These are phyloP conservation scores for Coffea humblotiana DNA, from an alignment of 305 asterid genomes.

Conservation along the genomic window DNA sequence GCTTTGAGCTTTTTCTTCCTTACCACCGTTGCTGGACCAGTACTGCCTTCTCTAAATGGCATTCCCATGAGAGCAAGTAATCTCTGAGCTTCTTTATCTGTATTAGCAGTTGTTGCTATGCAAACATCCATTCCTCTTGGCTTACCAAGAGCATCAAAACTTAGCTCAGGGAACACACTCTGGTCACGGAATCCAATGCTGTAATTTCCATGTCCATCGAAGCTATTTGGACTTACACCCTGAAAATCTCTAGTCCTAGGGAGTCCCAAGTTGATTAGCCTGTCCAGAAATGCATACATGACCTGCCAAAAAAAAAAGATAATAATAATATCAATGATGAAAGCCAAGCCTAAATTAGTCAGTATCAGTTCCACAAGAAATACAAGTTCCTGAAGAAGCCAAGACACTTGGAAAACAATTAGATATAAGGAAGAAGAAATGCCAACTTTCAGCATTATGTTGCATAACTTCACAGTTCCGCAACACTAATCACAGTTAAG, in stretches of 20 bases:
- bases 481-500: not conserved
- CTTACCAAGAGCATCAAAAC: slow-evolving; percentile 68
- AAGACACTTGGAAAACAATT: not conserved
- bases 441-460: not conserved
- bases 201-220: slow-evolving; percentile 92
- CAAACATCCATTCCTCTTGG: slow-evolving; percentile 97
- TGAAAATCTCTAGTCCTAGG: slow-evolving; percentile 92
- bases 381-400: not conserved
- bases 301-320: slow-evolving; percentile 42
- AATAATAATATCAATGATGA: slow-evolving; percentile 8
- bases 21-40: slow-evolving; percentile 31
- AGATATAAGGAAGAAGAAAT: not conserved
- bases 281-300: slow-evolving; percentile 87
- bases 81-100: slow-evolving; percentile 77
- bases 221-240: slow-evolving; percentile 84
- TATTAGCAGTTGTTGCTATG: slow-evolving; percentile 74
- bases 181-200: slow-evolving; percentile 81
- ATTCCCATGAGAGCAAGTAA: slow-evolving; percentile 90
- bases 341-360: not conserved
- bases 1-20: slow-evolving; percentile 85
- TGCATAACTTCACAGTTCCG: not conserved
- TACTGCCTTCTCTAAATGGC: slow-evolving; percentile 79
- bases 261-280: slow-evolving; percentile 88
- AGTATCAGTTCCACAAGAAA: not conserved
- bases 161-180: slow-evolving; percentile 86